phyloP scores from a whole-genome alignment of 208 protist genomes.

The Acanthamoeba divionensis region DNA sequence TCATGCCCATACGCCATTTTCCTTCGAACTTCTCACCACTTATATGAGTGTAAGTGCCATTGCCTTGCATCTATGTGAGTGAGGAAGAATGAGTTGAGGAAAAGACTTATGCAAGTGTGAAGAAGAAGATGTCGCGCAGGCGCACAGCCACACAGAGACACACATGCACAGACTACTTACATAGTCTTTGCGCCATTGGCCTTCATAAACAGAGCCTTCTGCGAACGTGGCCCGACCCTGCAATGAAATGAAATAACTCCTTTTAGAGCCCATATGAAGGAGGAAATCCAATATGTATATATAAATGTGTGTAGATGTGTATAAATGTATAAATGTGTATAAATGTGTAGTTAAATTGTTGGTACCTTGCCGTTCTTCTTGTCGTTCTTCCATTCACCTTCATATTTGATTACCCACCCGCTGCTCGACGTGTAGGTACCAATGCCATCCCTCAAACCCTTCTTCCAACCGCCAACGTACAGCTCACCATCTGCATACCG shows the following conservation, averaged over 20 bases:
- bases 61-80: not conserved
- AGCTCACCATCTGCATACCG: conserved; percentile 30
- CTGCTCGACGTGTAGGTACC: conserved; percentile 22
- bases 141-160: not conserved
- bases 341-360: too few relatives aligned
- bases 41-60: not conserved
- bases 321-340: too few relatives aligned
- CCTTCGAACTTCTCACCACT: conserved; percentile 41
- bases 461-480: conserved; percentile 40
- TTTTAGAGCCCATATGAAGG: too few relatives aligned
- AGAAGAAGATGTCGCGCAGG: too few relatives aligned
- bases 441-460: conserved; percentile 23
- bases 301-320: too few relatives aligned
- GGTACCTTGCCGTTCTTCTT: not conserved
- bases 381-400: conserved; percentile 48
- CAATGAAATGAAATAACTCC: too few relatives aligned
- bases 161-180: not conserved
- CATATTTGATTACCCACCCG: conserved; percentile 38
- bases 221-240: not conserved
- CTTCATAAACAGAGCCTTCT: not conserved
- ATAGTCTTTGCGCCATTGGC: conserved; percentile 31
- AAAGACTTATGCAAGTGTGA: too few relatives aligned
- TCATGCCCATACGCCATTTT: conserved; percentile 10
- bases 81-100: not conserved
- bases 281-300: too few relatives aligned